Evolutionary conservation across 305 asterid species (phyloP), one percentile per base, ranked within the genome.

Genomic region (Coffea humblotiana): DNA sequence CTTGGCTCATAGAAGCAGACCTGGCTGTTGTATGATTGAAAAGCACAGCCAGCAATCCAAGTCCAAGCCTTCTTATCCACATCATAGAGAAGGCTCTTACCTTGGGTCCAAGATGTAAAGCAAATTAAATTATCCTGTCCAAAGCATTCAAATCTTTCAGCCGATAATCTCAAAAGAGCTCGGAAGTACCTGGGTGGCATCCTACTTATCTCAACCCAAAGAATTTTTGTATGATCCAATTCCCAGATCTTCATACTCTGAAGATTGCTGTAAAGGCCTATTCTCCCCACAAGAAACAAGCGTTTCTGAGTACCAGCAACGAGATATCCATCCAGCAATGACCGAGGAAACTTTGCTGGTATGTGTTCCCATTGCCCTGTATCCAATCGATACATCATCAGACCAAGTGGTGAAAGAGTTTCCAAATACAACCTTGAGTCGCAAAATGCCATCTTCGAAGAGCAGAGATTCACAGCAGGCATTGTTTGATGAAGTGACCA

Each of bases 171-270:
- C 86, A 93, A 82, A 77, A 96, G 98, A 61, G 98, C 93, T 79
- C 98, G 89, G 52, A 93, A 92, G 80, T 92, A 91, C 88, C 95
- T 92, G 0, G 93, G 91, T 47, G 98, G 98, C 99, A 96, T 96
- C 89, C 98, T 85, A 75, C 91, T 90, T 32, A 93, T 92, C 91
- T 96, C 99, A 60, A 90, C 88, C 99, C 99, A 96, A 64, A 89
- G 86, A 79, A 87, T 87, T 75, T 91, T 93, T 8, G 87, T 51
- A 79, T 94, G 98, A 82, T 96, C 99, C 73, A 96, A 92, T 87
- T 96, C 99, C 99, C 99, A 96, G 71, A 96, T 94, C 90, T 92
- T 93, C 98, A 96, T 96, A 78, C 98, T 92, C 80, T 96, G 99
- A 27, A 92, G 91, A 64, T 95, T 93, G 82, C 98, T 93, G 61